Conservation (phyloP, 495 filamentous ascomycete species). For the Xylaria curta region DNA sequence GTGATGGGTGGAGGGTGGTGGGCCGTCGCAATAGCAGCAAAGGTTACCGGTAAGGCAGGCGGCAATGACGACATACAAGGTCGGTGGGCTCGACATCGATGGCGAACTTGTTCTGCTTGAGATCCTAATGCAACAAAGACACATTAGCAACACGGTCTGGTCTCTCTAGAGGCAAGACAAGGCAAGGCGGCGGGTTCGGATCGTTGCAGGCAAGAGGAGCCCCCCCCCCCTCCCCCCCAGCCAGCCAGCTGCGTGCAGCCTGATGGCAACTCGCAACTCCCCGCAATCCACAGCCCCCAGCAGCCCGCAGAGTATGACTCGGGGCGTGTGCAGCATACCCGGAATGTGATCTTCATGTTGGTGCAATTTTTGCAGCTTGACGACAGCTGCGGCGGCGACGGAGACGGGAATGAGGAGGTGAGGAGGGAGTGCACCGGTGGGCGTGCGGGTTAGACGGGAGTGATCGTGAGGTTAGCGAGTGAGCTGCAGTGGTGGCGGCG, state of each 20-base stretch:
- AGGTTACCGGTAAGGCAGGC: slow-evolving; percentile 35
- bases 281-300: slow-evolving; percentile 6
- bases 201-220: slow-evolving; percentile 25
- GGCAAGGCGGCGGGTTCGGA: slow-evolving; percentile 23
- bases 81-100: slow-evolving; percentile 93
- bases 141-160: slow-evolving; percentile 43
- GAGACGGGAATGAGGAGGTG: not conserved
- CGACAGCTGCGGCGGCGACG: slow-evolving; percentile 32
- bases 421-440: slow-evolving; percentile 5
- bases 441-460: not conserved
- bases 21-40: not conserved
- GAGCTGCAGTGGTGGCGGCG: slow-evolving; percentile 14
- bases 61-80: slow-evolving; percentile 67
- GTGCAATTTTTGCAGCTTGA: slow-evolving; percentile 43
- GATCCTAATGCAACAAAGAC: slow-evolving; percentile 64
- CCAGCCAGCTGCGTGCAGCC: slow-evolving; percentile 21
- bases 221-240: too few relatives aligned
- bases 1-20: slow-evolving; percentile 25
- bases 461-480: slow-evolving; percentile 14
- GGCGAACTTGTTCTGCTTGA: slow-evolving; percentile 97
- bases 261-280: slow-evolving; percentile 21
- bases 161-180: not conserved
- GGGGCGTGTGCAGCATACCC: slow-evolving; percentile 44
- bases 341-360: slow-evolving; percentile 60
- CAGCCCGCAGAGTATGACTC: not conserved